Conservation (phyloP, 257 asterid species). For the Solanum dulcamara region DNA sequence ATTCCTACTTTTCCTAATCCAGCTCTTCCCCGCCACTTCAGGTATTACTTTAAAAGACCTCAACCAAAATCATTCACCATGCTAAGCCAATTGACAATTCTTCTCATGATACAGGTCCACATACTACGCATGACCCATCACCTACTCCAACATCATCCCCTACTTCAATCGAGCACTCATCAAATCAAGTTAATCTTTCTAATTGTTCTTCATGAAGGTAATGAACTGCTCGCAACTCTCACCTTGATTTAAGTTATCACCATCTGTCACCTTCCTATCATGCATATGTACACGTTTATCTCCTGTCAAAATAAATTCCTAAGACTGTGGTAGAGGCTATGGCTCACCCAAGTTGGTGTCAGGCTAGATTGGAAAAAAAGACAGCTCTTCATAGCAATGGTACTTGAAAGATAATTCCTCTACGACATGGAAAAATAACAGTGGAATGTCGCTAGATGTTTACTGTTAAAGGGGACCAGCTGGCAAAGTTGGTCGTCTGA, state of each 20-base stretch:
- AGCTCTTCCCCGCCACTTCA: not conserved
- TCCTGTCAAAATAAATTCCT: not conserved
- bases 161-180: not conserved
- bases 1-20: not conserved
- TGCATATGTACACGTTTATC: not conserved
- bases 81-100: not conserved
- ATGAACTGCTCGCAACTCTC: not conserved
- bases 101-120: not conserved
- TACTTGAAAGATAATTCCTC: not conserved
- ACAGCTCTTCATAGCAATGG: not conserved
- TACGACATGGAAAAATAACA: not conserved
- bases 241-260: not conserved
- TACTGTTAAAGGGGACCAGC: not conserved
- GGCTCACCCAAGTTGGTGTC: not conserved
- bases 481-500: not conserved
- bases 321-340: not conserved
- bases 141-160: not conserved
- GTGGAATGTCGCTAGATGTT: not conserved
- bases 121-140: not conserved
- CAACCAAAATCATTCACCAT: not conserved
- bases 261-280: not conserved
- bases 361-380: not conserved
- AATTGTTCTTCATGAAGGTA: not conserved
- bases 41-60: not conserved
- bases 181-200: not conserved